Evolutionary conservation across 176 grass and related monocot species (phyloP), one percentile per base, ranked within the genome.

Genomic region (Zizania latifolia): DNA sequence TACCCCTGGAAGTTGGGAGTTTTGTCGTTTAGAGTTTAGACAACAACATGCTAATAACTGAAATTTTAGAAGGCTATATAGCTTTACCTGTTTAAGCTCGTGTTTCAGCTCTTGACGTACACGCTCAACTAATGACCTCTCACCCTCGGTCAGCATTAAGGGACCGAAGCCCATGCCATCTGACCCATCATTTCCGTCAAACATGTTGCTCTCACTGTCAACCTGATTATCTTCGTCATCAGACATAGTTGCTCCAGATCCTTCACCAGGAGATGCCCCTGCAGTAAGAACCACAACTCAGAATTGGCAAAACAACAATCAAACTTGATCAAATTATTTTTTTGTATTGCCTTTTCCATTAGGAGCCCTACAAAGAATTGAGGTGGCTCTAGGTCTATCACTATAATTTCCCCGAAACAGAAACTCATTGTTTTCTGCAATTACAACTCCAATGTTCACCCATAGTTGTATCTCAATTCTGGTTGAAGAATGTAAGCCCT

Each of bases 181-280:
- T 29, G 74, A 83, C 28, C 74, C 95, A 2, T 99, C 92, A 63
- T 86, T 92, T 68, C 80, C 89, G 14, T 90, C 85, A 37, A 86
- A 90, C 76, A 99, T 72, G 32, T 95, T 93, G 74, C 74, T 89
- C 30, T 99, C 89, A 62, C 90, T 93, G 58, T 99, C 96, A 28
- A 81, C 86, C 55, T 88, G 89, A 16, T 99, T 93, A 60, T 99
- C 96, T 75, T 99, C 94, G 59, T 99, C 90, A 60, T 99, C 92
- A 70, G 96, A 99, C 96, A 99, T 99, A 58, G 96, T 95, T 77
- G 92, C 92, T 32, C 96, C 92, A 19, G 96, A 92, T 31, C 96
- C 92, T 82, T 99, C 96, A 53, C 91, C 92, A 67, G 96, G 92
- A 90, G 91, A 90, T 51, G 89, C 92, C 33, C 96, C 96, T 99